Evolutionary conservation across 768 basidiomycete species (phyloP), one percentile per base, ranked within the genome.

Genomic region (Mrakia gelida): DNA sequence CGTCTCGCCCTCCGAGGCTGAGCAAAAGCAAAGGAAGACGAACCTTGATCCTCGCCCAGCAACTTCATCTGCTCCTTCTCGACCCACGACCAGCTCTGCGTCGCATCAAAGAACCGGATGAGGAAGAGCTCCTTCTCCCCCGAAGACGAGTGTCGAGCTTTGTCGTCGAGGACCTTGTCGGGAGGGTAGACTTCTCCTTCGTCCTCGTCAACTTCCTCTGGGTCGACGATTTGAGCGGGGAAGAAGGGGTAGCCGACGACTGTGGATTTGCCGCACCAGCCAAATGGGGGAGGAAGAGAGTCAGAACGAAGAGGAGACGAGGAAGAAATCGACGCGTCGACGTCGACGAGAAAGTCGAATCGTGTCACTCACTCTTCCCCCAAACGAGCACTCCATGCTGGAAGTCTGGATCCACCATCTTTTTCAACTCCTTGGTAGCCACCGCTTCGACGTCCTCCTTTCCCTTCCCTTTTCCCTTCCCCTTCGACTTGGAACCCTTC

Each of bases 181-280:
- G 91, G 91, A n/a, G 94, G 87, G 0, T 82, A 83, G 1, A 86
- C 83, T 68, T 91, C 88, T 59, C 90, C 88, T 13, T 30, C 16
- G 56, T 65, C 62, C n/a, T 49, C 54, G 41, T 78, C 77, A 6
- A 78, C 68, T 52, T 88, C 87, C 34, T 90, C 89, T 73, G 87
- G 90, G 23, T 95, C 88, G 13, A 92, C 79, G 72, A 84, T 71
- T 62, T 81, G 89, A 13, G 91, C 94, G 59, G 94, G 92, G 90
- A 92, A 96, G 90, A 90, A 95, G 1, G 94, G 94, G 81, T 87
- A 95, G 0, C 90, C 88, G 52, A 86, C 71, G 68, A 72, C 70
- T 80, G 70, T 10, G 15, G 15, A 45, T 11, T 45, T 10, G 71
- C 74, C 68, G 62, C 63, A 5, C 49, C 16, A 52, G n/a, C n/a